A percentile compares a stretch with the other conserved stretches of the same genome.
Evolutionary conservation across 768 basidiomycete species (phyloP).

Genomic region (Leccinum truebloodii): DNA sequence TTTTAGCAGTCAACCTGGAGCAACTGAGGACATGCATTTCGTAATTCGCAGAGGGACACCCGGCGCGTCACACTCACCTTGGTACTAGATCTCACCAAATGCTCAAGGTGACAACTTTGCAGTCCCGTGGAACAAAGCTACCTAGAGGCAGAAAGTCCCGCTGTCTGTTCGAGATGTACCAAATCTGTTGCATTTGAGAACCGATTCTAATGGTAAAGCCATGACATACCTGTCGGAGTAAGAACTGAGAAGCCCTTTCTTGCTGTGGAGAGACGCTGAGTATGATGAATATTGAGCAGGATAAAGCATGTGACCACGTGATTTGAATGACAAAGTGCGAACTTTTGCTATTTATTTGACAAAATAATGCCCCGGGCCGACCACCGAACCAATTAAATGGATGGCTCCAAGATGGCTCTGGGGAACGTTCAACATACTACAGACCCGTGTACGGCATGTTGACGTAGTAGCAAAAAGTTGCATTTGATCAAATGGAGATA

Average conservation of each 20-base stretch:
- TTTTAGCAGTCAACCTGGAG: background rate
- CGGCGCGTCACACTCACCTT: slow-evolving; percentile 5
- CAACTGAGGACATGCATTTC: background rate
- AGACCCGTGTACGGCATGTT: too few species aligned
- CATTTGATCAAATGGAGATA: too few species aligned
- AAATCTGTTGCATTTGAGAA: background rate
- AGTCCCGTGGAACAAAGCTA: slow-evolving; percentile 32
- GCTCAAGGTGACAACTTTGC: background rate
- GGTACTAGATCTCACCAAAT: background rate
- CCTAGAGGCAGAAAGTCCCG: slow-evolving; percentile 14
- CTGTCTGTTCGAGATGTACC: background rate
- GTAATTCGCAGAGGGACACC: background rate
- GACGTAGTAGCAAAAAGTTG: too few species aligned
- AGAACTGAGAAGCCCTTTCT: background rate
- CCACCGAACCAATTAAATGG: background rate
- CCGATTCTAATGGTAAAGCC: background rate
- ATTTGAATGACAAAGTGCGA: background rate
- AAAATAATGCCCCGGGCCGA: background rate
- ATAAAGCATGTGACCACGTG: slow-evolving; percentile 7
- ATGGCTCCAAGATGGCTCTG: too few species aligned
- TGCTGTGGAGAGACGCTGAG: background rate
- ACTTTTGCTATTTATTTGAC: background rate
- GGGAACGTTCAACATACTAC: too few species aligned
- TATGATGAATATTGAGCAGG: too few species aligned
- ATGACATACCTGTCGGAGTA: background rate